Conservation (phyloP, 352 stramenopile genomes). For the Thalassiosira livingstoniorum region DNA sequence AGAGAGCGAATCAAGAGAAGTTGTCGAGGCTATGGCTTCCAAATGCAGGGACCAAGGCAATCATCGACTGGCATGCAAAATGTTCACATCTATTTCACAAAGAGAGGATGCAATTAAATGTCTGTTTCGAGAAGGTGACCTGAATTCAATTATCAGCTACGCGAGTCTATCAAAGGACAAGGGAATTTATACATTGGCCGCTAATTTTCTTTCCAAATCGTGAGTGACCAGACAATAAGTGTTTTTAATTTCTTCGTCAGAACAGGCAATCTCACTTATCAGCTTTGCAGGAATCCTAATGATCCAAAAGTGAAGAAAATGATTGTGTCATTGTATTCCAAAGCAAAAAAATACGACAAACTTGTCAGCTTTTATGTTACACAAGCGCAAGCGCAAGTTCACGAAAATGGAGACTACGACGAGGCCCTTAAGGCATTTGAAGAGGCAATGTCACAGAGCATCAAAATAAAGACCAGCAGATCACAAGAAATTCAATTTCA, state of each 20-base stretch:
- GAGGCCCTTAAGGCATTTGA: slow-evolving; percentile 91
- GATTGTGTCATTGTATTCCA: slow-evolving; percentile 95
- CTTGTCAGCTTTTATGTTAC: slow-evolving; percentile 91
- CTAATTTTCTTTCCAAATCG: slow-evolving; percentile 95
- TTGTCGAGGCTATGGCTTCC: slow-evolving; percentile 90
- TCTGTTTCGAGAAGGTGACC: slow-evolving; percentile 93
- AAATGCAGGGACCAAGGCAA: slow-evolving; percentile 92
- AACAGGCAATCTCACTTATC: too few species aligned
- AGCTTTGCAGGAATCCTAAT: slow-evolving; percentile 92
- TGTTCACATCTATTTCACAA: slow-evolving; percentile 94
- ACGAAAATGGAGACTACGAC: slow-evolving; percentile 94
- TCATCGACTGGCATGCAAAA: slow-evolving; percentile 94
- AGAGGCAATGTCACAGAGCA: slow-evolving; percentile 78
- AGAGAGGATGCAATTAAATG: slow-evolving; percentile 94
- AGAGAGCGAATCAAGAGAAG: slow-evolving; percentile 56
- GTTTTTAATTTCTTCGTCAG: too few species aligned
- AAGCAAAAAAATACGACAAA: slow-evolving; percentile 92
- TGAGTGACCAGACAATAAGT: too few species aligned
- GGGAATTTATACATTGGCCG: slow-evolving; percentile 94
- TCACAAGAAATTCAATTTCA: slow-evolving; percentile 76
- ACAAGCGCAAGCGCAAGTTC: slow-evolving; percentile 92
- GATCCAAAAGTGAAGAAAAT: slow-evolving; percentile 91
- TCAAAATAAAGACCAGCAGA: slow-evolving; percentile 26
- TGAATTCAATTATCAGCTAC: slow-evolving; percentile 95
- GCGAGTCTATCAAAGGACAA: slow-evolving; percentile 91